These are phyloP conservation scores for Scenedesmus sp. DNA, from an alignment of 163 green algal genomes.

Conservation along the genomic window DNA sequence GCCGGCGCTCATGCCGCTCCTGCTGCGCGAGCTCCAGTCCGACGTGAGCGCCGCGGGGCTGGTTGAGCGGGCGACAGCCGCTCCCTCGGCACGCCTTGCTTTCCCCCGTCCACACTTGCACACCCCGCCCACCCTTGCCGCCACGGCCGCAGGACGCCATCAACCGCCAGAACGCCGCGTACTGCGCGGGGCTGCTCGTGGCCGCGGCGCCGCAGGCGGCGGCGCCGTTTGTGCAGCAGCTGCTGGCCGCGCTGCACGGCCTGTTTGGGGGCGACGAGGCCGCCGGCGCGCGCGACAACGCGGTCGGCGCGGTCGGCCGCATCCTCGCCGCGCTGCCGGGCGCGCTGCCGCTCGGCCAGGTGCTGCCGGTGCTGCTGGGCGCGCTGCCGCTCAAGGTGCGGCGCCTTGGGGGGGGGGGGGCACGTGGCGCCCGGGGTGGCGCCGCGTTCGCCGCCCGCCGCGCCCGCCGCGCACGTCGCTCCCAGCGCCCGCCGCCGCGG, in stretches of 20 bases:
- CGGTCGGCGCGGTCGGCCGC: slow-evolving; percentile 65
- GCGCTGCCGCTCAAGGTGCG: slow-evolving; percentile 65
- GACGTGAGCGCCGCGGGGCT: slow-evolving; percentile 16
- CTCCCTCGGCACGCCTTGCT: no score
- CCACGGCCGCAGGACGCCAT: slow-evolving; percentile 48
- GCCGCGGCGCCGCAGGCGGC: slow-evolving; percentile 48
- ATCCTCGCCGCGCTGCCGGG: slow-evolving; percentile 55
- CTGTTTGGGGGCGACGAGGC: slow-evolving; percentile 55
- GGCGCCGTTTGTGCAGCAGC: slow-evolving; percentile 19
- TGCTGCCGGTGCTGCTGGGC: slow-evolving; percentile 66
- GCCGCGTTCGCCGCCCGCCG: no score
- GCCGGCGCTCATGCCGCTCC: slow-evolving; percentile 54
- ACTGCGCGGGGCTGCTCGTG: slow-evolving; percentile 62
- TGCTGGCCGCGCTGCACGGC: slow-evolving; percentile 54
- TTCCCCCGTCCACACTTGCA: not conserved
- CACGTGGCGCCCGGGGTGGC: no score
- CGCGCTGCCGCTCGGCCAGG: slow-evolving; percentile 56
- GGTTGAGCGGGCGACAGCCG: not conserved
- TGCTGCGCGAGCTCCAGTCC: slow-evolving; percentile 67
- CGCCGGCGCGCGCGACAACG: slow-evolving; percentile 74
- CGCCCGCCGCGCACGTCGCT: no score
- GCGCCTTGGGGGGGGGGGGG: not conserved
- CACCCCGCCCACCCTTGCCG: no score
- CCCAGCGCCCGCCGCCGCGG: no score
- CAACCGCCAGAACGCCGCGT: slow-evolving; percentile 82